These are phyloP conservation scores for Rubroboletus satanas DNA, from an alignment of 768 basidiomycete species.

Conservation along the genomic window DNA sequence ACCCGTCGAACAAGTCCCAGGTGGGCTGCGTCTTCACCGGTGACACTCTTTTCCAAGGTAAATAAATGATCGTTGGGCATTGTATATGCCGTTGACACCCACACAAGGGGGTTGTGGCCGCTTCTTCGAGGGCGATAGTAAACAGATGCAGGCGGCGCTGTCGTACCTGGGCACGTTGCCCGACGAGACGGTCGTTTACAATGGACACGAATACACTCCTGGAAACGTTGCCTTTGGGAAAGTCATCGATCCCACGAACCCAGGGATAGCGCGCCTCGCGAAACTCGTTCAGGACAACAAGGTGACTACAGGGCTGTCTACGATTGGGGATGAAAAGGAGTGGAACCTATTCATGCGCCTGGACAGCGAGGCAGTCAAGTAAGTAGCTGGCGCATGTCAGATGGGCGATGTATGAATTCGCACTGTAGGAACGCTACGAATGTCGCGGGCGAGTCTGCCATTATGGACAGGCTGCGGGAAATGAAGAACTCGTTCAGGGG, in stretches of 20 bases:
- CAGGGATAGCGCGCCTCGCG: constrained; percentile 55
- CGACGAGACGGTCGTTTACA: constrained; percentile 74
- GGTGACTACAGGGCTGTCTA: constrained; percentile 75
- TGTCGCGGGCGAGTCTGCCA: constrained; percentile 39
- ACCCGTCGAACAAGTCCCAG: constrained; percentile 40
- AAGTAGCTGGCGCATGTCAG: constrained; percentile 22
- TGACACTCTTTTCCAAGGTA: constrained; percentile 77
- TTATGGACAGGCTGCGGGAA: constrained; percentile 74
- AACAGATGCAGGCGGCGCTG: constrained; percentile 77
- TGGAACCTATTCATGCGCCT: constrained; percentile 97
- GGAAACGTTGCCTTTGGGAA: constrained; percentile 70
- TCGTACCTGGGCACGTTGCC: constrained; percentile 70
- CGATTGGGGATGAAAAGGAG: constrained; percentile 88
- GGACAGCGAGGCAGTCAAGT: constrained; percentile 59
- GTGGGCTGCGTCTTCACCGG: constrained; percentile 89
- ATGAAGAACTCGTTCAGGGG: constrained; percentile 83
- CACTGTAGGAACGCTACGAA: constrained; percentile 47
- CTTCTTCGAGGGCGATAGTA: constrained; percentile 86
- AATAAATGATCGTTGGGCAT: not conserved
- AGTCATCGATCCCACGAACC: constrained; percentile 58
- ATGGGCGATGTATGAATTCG: not conserved
- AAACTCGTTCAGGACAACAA: constrained; percentile 55
- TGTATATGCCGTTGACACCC: not conserved
- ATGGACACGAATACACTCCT: constrained; percentile 90
- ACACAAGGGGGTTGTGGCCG: constrained; percentile 76